Evolutionary conservation across 345 rosid genomes (phyloP).

Genomic region (Euphorbia tirucalli): DNA sequence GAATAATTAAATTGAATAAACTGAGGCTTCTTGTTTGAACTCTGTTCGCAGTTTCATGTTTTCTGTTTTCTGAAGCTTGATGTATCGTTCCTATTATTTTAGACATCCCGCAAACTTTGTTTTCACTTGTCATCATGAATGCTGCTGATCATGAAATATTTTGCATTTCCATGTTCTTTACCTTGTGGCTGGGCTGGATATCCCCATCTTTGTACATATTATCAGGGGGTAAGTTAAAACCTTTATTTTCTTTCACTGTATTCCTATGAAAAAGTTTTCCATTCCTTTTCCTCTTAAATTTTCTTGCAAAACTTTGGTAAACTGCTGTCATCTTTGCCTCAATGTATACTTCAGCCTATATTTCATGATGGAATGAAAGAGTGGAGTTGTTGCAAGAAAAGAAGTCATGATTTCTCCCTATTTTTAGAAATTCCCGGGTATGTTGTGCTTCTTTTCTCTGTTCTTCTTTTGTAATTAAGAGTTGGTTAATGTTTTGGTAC

Average conservation of each 20-base stretch:
- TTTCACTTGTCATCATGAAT: background rate
- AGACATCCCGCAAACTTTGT: background rate
- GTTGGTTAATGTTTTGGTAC: background rate
- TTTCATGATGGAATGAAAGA: conserved; percentile 97
- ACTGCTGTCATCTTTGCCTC: conserved; percentile 2
- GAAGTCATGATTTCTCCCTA: conserved; percentile 85
- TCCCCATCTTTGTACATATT: conserved; percentile 11
- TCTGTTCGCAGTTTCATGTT: background rate
- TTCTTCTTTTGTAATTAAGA: background rate
- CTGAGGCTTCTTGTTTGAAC: background rate
- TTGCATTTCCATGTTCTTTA: background rate
- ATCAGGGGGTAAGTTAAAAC: conserved; percentile 68
- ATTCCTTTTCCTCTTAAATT: conserved; percentile 6
- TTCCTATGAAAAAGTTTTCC: background rate
- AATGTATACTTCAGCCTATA: conserved; percentile 55
- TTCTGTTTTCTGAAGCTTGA: background rate
- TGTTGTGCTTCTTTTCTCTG: conserved; percentile 6
- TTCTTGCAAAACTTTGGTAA: background rate
- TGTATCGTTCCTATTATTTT: background rate
- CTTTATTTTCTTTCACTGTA: conserved; percentile 6
- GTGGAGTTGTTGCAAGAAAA: conserved; percentile 98
- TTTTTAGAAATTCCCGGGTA: conserved; percentile 93
- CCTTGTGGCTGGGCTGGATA: conserved; percentile 26
- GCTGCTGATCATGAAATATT: background rate
- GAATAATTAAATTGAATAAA: too few relatives aligned